phyloP scores from a whole-genome alignment of 768 basidiomycete genomes.

The Rhodotorula graminis region DNA sequence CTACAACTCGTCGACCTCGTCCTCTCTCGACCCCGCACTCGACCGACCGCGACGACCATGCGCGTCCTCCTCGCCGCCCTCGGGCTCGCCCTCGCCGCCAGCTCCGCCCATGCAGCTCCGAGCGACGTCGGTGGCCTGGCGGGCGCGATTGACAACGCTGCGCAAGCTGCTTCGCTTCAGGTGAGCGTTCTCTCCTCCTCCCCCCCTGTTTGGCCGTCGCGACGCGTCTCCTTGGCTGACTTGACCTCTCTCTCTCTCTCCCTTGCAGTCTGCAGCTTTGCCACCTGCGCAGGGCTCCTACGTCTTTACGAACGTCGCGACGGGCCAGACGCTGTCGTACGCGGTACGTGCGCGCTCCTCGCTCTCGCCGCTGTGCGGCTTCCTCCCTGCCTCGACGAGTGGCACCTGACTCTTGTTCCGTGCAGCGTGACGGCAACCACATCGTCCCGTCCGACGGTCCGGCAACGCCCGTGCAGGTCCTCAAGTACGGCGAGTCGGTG shows the following conservation, averaged over 20 bases:
- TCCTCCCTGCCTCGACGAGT: too few relatives aligned
- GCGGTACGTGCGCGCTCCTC: neutral
- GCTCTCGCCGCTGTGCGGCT: too few relatives aligned
- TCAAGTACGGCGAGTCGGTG: neutral
- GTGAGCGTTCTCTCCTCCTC: neutral
- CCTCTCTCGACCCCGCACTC: too few relatives aligned
- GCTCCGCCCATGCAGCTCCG: too few relatives aligned
- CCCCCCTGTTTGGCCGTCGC: too few relatives aligned
- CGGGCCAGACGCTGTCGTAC: conserved; percentile 4
- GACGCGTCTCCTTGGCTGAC: neutral
- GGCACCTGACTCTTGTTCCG: neutral
- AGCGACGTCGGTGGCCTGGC: neutral
- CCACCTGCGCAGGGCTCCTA: neutral
- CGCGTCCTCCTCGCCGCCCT: too few relatives aligned
- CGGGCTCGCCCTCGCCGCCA: too few relatives aligned
- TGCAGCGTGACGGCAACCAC: too few relatives aligned
- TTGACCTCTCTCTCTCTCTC: too few relatives aligned
- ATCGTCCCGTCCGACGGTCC: neutral
- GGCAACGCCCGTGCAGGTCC: conserved; percentile 1
- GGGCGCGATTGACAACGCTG: conserved; percentile 9
- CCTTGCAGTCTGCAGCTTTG: neutral
- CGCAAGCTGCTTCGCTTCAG: conserved; percentile 1
- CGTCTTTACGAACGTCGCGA: conserved; percentile 4
- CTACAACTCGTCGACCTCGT: too few relatives aligned
- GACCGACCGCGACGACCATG: too few relatives aligned